phyloP scores from a whole-genome alignment of 768 basidiomycete species.

The Suillus occidentalis region DNA sequence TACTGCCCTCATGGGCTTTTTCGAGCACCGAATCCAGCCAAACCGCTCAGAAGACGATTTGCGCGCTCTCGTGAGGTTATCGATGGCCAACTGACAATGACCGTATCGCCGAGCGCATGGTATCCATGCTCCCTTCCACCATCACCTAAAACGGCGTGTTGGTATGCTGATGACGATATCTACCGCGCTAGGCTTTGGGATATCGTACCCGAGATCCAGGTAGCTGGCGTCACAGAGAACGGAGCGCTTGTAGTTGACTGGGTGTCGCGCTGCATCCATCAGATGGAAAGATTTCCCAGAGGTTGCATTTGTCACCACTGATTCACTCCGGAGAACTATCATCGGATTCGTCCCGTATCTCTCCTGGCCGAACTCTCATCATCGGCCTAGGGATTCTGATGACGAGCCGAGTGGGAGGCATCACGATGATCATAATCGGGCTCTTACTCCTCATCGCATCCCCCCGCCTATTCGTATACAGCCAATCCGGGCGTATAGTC shows the following conservation, averaged over 20 bases:
- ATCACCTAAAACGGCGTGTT: conserved; percentile 9
- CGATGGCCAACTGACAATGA: conserved; percentile 26
- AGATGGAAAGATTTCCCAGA: conserved; percentile 23
- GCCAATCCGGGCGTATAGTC: conserved; percentile 18
- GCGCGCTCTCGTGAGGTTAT: conserved; percentile 18
- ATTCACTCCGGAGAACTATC: conserved; percentile 12
- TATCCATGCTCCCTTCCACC: conserved; percentile 16
- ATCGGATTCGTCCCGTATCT: conserved; percentile 12
- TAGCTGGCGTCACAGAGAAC: conserved; percentile 17
- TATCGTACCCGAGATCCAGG: conserved; percentile 18
- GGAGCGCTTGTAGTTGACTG: conserved; percentile 22
- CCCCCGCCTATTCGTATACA: conserved; percentile 13
- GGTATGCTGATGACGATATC: conserved; percentile 21
- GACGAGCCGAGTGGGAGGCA: not conserved
- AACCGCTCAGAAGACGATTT: conserved; percentile 14
- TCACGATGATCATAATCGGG: conserved; percentile 3
- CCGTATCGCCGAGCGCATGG: conserved; percentile 23
- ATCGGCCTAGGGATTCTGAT: not conserved
- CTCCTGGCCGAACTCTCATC: conserved; percentile 11
- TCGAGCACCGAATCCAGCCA: conserved; percentile 21
- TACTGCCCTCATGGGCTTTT: conserved; percentile 26
- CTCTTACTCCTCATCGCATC: conserved; percentile 2
- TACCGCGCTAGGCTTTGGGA: conserved; percentile 21
- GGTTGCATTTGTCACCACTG: conserved; percentile 11
- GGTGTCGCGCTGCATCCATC: conserved; percentile 18